These are phyloP conservation scores for Acanthamoeba triangularis DNA, from an alignment of 208 protist species.

Conservation along the genomic window DNA sequence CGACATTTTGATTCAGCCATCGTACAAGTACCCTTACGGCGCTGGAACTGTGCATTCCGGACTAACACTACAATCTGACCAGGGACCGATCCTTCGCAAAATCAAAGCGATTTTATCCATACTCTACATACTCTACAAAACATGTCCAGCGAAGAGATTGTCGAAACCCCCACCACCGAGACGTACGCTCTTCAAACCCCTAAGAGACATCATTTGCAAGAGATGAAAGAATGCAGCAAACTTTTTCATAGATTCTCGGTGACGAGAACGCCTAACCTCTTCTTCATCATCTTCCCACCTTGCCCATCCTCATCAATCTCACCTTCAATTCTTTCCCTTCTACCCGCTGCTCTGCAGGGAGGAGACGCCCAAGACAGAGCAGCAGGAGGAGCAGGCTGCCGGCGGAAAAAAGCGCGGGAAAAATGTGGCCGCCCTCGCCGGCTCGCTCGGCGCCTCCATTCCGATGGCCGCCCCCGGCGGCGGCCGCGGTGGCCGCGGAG, in stretches of 20 bases:
- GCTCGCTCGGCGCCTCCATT: background rate
- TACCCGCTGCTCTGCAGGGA: background rate
- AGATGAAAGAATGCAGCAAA: background rate
- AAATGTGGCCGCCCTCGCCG: background rate
- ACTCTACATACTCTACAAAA: background rate
- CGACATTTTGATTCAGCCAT: too few species aligned
- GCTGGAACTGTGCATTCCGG: too few species aligned
- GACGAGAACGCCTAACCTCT: too few species aligned
- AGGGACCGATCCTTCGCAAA: background rate
- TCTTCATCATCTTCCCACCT: too few species aligned
- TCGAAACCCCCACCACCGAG: background rate
- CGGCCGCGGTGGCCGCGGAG: background rate
- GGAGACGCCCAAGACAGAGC: background rate
- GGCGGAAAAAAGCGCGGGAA: background rate
- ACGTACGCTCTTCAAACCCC: background rate
- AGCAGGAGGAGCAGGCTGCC: background rate
- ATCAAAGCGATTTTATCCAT: background rate
- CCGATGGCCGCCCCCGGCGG: background rate
- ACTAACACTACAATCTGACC: too few species aligned
- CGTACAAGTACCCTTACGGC: too few species aligned
- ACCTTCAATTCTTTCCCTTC: too few species aligned
- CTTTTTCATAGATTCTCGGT: background rate
- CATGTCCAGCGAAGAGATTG: constrained; percentile 29
- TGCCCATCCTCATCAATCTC: too few species aligned
- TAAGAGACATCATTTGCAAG: background rate